phyloP scores from a whole-genome alignment of 2,329 filamentous ascomycete genomes.

The Helminthosporium solani region DNA sequence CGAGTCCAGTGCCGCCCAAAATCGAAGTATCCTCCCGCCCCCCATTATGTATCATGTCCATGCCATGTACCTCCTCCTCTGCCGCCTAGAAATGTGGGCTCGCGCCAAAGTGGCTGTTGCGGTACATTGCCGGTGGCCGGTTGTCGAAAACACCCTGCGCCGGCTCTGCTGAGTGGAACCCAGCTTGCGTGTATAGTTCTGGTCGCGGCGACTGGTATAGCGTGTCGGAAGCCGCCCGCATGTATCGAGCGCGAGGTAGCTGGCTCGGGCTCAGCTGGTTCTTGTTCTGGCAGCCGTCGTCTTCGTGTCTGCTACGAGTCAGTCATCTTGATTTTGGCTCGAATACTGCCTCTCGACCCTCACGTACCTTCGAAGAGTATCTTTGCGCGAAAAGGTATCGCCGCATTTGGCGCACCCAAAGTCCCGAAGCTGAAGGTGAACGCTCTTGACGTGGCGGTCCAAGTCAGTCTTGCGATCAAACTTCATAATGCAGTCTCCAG shows the following conservation, averaged over 20 bases:
- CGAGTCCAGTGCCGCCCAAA: slow-evolving; percentile 1
- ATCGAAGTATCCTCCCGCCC: not conserved
- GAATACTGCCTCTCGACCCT: too few relatives aligned
- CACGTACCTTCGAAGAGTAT: slow-evolving; percentile 78
- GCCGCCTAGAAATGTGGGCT: slow-evolving; percentile 12
- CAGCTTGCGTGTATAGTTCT: slow-evolving; percentile 12
- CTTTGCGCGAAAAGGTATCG: slow-evolving; percentile 73
- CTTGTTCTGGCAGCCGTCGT: slow-evolving; percentile 65
- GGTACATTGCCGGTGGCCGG: slow-evolving; percentile 13
- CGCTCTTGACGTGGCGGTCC: slow-evolving; percentile 57
- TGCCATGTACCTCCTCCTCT: not conserved
- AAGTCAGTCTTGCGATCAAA: slow-evolving; percentile 86
- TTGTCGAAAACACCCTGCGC: slow-evolving; percentile 1
- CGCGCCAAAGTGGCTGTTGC: slow-evolving; percentile 14
- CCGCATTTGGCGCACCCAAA: slow-evolving; percentile 71
- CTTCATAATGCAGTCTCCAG: slow-evolving; percentile 66
- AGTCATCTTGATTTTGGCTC: too few relatives aligned
- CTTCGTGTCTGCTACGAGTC: slow-evolving; percentile 63
- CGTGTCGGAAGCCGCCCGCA: slow-evolving; percentile 9
- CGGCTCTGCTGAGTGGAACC: slow-evolving; percentile 4
- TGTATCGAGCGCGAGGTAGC: slow-evolving; percentile 16
- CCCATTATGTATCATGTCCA: not conserved
- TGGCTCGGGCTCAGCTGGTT: slow-evolving; percentile 10
- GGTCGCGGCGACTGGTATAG: slow-evolving; percentile 16
- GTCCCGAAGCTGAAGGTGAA: slow-evolving; percentile 72